Percentiles rank a stretch among this genome's conserved stretches.
phyloP scores from a whole-genome alignment of 2,329 filamentous ascomycete species.

The Penicillium decumbens region DNA sequence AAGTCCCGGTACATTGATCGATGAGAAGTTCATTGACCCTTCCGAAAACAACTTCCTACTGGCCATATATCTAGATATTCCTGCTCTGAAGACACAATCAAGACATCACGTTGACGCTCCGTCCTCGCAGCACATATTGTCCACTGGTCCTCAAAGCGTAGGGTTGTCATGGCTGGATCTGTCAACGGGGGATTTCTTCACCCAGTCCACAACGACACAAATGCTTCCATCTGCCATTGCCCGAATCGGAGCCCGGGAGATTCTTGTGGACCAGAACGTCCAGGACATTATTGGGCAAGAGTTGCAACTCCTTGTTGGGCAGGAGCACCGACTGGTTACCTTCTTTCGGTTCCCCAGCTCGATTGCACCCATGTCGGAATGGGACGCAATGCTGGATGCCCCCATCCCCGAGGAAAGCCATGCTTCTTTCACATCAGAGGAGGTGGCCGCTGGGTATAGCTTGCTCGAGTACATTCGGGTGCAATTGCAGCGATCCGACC shows the following conservation, averaged over 20 bases:
- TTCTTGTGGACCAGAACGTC: slow-evolving; percentile 67
- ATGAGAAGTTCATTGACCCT: slow-evolving; percentile 95
- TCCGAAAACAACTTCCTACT: slow-evolving; percentile 91
- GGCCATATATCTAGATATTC: slow-evolving; percentile 60
- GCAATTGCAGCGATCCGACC: slow-evolving; percentile 68
- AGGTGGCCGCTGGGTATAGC: slow-evolving; percentile 71
- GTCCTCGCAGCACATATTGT: slow-evolving; percentile 28
- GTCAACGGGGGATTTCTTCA: slow-evolving; percentile 91
- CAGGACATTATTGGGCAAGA: slow-evolving; percentile 56
- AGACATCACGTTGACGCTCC: slow-evolving; percentile 20
- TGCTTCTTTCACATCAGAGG: slow-evolving; percentile 59
- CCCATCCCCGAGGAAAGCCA: slow-evolving; percentile 55
- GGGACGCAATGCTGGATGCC: slow-evolving; percentile 72
- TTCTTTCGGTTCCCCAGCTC: slow-evolving; percentile 54
- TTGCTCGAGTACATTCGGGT: slow-evolving; percentile 81
- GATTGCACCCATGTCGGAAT: slow-evolving; percentile 55
- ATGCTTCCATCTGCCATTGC: slow-evolving; percentile 76
- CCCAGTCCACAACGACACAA: slow-evolving; percentile 66
- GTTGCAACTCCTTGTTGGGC: slow-evolving; percentile 64
- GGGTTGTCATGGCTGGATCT: slow-evolving; percentile 92
- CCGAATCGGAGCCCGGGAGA: slow-evolving; percentile 76
- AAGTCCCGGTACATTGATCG: slow-evolving; percentile 91
- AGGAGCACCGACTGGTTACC: slow-evolving; percentile 71
- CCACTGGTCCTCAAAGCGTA: slow-evolving; percentile 46
- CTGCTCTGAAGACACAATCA: slow-evolving; percentile 17